phyloP scores from a whole-genome alignment of 257 asterid genomes.

The Oldenlandia corymbosa region DNA sequence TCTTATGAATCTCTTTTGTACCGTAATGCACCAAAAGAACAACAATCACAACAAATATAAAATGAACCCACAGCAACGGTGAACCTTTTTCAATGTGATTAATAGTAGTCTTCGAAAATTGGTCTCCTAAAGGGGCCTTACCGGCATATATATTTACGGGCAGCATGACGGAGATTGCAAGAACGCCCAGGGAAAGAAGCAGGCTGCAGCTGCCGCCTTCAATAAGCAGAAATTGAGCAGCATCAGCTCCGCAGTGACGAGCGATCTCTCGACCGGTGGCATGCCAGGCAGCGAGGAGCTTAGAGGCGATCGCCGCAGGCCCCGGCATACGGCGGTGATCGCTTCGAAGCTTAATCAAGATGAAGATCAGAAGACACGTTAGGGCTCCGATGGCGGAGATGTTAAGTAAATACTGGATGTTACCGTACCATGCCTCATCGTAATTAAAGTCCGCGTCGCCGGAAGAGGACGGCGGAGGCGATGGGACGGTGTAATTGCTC shows the following conservation, averaged over 20 bases:
- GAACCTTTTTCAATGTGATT: slow-evolving; percentile 83
- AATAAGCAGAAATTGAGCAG: slow-evolving; percentile 83
- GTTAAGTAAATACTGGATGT: slow-evolving; percentile 81
- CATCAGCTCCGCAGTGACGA: slow-evolving; percentile 93
- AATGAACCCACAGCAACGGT: slow-evolving; percentile 87
- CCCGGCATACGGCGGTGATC: slow-evolving; percentile 97
- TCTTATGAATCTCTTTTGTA: slow-evolving; percentile 56
- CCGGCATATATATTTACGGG: slow-evolving; percentile 83
- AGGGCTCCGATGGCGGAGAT: slow-evolving; percentile 92
- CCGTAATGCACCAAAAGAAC: slow-evolving; percentile 76
- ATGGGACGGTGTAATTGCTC: slow-evolving; percentile 23
- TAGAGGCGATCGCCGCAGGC: slow-evolving; percentile 69
- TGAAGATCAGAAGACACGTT: slow-evolving; percentile 75
- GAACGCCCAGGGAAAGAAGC: slow-evolving; percentile 55
- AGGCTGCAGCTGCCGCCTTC: slow-evolving; percentile 89
- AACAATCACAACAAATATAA: slow-evolving; percentile 69
- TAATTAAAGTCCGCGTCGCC: slow-evolving; percentile 43
- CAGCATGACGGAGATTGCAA: slow-evolving; percentile 57
- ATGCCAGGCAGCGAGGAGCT: slow-evolving; percentile 97
- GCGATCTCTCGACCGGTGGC: slow-evolving; percentile 94
- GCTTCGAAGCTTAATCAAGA: slow-evolving; percentile 88
- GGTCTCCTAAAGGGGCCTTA: slow-evolving; percentile 59
- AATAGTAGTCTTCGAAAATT: slow-evolving; percentile 84
- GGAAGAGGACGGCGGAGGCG: slow-evolving; percentile 50
- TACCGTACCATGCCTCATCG: slow-evolving; percentile 84